Conservation (phyloP, 305 asterid species). For the Galium porrigens region DNA sequence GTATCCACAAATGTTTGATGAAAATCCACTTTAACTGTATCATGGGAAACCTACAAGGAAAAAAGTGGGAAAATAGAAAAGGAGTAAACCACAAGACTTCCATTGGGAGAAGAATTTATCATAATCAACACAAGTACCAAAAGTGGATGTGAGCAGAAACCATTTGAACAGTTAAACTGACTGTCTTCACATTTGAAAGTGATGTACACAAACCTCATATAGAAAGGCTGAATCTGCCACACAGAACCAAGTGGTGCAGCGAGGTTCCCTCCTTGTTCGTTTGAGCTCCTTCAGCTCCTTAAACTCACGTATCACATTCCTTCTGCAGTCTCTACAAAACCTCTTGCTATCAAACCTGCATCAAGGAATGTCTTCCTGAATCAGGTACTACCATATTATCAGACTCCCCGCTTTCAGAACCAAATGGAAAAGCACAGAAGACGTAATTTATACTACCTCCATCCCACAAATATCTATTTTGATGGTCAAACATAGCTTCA, state of each 20-base stretch:
- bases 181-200: not conserved
- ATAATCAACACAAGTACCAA: not conserved
- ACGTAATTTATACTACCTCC: not conserved
- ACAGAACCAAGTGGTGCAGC: slow-evolving; percentile 91
- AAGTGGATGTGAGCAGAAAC: not conserved
- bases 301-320: slow-evolving; percentile 93
- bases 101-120: not conserved
- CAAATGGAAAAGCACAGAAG: not conserved
- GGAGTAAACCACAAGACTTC: slow-evolving; percentile 8
- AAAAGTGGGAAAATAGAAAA: slow-evolving; percentile 10
- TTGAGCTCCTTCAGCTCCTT: slow-evolving; percentile 92
- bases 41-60: slow-evolving; percentile 60
- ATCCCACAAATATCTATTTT: no score
- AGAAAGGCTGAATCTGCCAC: slow-evolving; percentile 87
- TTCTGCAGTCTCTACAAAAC: slow-evolving; percentile 97
- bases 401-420: not conserved
- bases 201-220: slow-evolving; percentile 58
- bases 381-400: slow-evolving; percentile 1
- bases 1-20: slow-evolving; percentile 66
- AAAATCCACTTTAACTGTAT: slow-evolving; percentile 87
- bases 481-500: no score
- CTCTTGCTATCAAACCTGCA: slow-evolving; percentile 96
- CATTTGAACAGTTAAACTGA: not conserved
- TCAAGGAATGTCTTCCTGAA: slow-evolving; percentile 11
- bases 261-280: slow-evolving; percentile 72